Base-by-base conservation (phyloP, 208 protist genomes). In the Acanthamoeba lenticulata region DNA sequence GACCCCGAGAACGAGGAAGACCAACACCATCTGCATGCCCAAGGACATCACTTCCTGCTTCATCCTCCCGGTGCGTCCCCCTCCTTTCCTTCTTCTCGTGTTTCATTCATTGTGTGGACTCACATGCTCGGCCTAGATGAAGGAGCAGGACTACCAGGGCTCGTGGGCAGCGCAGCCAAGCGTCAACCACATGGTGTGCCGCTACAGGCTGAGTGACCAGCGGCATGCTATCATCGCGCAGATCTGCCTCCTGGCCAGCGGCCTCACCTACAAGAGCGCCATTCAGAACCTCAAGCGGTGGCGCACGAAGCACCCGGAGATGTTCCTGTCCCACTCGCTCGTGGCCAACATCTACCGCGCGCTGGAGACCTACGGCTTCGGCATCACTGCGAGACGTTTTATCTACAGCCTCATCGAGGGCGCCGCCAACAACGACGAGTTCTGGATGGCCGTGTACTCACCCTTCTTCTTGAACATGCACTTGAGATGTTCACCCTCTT, bases 231-330 rank as follows among this genome's bases (percentile, higher is more conserved):
- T 95, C 19, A 93, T 94, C 17, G 42, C 74, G 1, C 60, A 45
- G 36, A 67, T 95, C 29, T 49, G 77, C 49, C 94, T 94, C 17
- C 47, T 95, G 11, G 49, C 72, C 2, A 79, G 40, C n/a, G 81
- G 92, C n/a, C 94, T 95, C 45, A 95, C 94, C 60, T 79, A 85
- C 5, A 94, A 95, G 42, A 57, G 55, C 45, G 94, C 94, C 34
- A 47, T 24, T 1, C 32, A 90, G 4, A 49, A 42, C 11, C 57
- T 90, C 21, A 67, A 42, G 2, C 60, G 29, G 83, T 90, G 34
- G 45, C 47, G 57, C 17, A 49, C 27, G 24, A 90, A 67, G 42
- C 34, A 21, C 24, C 83, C 45, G 5, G 83, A 65, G 24, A 47
- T 90, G 32, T 90, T 90, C 47, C 34, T 60, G 36, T 90, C 83